A percentile compares a stretch with the other conserved stretches of the same genome.
These are phyloP conservation scores for Pichia sp. DNA, from an alignment of 1,139 yeast genomes.

Conservation along the genomic window DNA sequence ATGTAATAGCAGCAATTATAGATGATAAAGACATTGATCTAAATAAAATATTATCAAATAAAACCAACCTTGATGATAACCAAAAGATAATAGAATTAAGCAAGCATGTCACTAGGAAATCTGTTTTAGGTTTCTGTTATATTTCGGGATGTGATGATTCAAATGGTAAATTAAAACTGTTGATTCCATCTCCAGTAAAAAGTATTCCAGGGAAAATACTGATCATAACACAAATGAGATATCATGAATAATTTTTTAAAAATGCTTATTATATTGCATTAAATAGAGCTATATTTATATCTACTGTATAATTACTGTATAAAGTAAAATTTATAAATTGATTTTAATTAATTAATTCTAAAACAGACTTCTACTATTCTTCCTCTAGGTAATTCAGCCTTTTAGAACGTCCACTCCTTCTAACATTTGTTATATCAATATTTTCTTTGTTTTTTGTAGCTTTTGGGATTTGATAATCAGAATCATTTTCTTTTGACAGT, in stretches of 20 bases:
- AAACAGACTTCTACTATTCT: background rate
- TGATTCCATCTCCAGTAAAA: slow-evolving; percentile 79
- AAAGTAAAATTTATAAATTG: background rate
- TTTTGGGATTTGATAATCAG: slow-evolving; percentile 1
- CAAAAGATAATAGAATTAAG: slow-evolving; percentile 7
- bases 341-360: no score
- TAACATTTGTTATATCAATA: background rate
- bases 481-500: background rate
- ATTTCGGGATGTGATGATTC: slow-evolving; percentile 54
- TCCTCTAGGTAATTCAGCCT: slow-evolving; percentile 9
- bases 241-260: slow-evolving; percentile 47
- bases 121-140: slow-evolving; percentile 37
- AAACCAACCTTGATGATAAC: background rate
- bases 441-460: background rate
- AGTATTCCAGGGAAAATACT: slow-evolving; percentile 61
- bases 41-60: slow-evolving; percentile 9
- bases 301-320: background rate
- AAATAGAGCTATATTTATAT: no score
- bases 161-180: slow-evolving; percentile 61
- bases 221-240: slow-evolving; percentile 62
- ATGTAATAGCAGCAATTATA: slow-evolving; percentile 25
- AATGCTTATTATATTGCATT: background rate
- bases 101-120: slow-evolving; percentile 15
- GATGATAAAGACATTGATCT: slow-evolving; percentile 25
- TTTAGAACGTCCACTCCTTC: slow-evolving; percentile 9